Base-by-base conservation (phyloP, 2,329 filamentous ascomycete species). In the Fusarium robinianum region DNA sequence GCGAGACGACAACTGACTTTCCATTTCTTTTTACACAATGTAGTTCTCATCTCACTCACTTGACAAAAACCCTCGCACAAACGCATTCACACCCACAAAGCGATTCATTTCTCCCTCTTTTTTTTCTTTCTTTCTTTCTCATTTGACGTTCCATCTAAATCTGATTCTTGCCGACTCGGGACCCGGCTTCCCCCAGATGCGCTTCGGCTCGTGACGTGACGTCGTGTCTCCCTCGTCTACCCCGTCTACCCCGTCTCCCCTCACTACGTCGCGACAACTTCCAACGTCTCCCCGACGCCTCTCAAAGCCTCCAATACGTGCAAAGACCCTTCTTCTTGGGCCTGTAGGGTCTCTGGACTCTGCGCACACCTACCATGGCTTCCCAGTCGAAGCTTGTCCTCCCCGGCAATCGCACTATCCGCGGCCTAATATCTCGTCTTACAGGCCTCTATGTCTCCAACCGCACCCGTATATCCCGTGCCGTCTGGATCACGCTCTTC, bases 401-500 rank as follows among this genome's bases (percentile, higher is more conserved):
- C 25, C 67, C 72, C 29, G 69, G 77, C 49, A 81, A 87, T 57
- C 80, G 80, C 57, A 84, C 81, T 45, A 64, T 91, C 62, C 81
- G 83, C 61, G 75, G 76, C 63, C 69, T 86, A 58, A 69, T 91
- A 63, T 76, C 81, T 49, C 77, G 84, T 56, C 73, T 95, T 51
- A 85, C 85, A 3, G 69, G 76, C 36, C 77, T 90, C 34, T 96
- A 96, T 70, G 77, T 92, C 52, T 77, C 80, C 51, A 84, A 95
- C 70, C 88, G 90, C 58, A 89, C 84, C 36, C 82, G 82, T 56
- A 90, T 96, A 68, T 92, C 89, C 15, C 85, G 88, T 63, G 83
- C 83, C 53, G 82, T 95, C 58, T 95, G 95, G 74, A 74, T 95
- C 51, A 85, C 89, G 18, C 79, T 96, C 57, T 82, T 92, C 59